A percentile compares a stretch with the other conserved stretches of the same genome.
phyloP scores from a whole-genome alignment of 805 yeast species.

The Jamesozyma jinghongensis region DNA sequence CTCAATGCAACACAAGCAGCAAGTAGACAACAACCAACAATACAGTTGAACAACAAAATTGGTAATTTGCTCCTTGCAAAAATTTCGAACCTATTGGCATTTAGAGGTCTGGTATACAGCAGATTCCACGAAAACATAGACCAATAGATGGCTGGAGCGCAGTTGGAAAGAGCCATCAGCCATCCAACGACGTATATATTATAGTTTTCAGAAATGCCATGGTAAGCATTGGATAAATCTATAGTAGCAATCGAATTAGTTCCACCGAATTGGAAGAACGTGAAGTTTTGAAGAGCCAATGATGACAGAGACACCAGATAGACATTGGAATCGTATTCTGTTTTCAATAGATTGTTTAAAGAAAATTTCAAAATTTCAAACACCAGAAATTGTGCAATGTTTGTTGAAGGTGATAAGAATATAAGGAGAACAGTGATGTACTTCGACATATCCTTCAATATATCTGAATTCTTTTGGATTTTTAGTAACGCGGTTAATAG shows the following conservation, averaged over 20 bases:
- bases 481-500: conserved; percentile 13
- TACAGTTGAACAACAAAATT: conserved; percentile 45
- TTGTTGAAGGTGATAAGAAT: conserved; percentile 41
- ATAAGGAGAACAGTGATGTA: conserved; percentile 35
- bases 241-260: conserved; percentile 89
- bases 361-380: conserved; percentile 24
- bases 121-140: conserved; percentile 31
- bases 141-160: conserved; percentile 83
- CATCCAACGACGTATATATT: conserved; percentile 63
- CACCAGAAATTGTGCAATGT: conserved; percentile 41
- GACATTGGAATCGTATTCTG: conserved; percentile 6
- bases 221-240: conserved; percentile 85
- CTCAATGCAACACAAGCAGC: conserved; percentile 65
- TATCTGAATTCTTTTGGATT: conserved; percentile 1
- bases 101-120: conserved; percentile 7
- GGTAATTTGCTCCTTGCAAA: conserved; percentile 16
- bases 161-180: conserved; percentile 74
- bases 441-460: conserved; percentile 11
- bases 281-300: conserved; percentile 57
- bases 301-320: conserved; percentile 12
- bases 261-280: conserved; percentile 82
- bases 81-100: conserved; percentile 11
- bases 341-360: conserved; percentile 6
- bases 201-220: conserved; percentile 64
- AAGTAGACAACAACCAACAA: conserved; percentile 50